Evolutionary conservation across 192 early-diverging fungal genomes (phyloP).

Genomic region (Spizellomyces sp.): DNA sequence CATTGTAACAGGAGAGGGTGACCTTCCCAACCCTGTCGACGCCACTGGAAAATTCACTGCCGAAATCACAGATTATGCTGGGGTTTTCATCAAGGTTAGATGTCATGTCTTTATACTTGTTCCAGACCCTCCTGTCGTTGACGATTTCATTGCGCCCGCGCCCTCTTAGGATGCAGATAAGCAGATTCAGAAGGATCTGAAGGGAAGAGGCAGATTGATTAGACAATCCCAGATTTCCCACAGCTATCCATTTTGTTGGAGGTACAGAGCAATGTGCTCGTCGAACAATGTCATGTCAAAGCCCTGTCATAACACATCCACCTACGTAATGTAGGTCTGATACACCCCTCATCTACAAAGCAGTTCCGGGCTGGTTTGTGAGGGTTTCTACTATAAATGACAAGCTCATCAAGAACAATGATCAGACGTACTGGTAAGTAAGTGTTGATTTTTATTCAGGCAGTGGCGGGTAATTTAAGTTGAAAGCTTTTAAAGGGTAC

Average conservation of each 20-base stretch:
- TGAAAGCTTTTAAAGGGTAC: constrained; percentile 59
- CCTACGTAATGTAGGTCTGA: constrained; percentile 58
- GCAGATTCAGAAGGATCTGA: constrained; percentile 89
- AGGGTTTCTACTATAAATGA: constrained; percentile 84
- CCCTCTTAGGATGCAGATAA: constrained; percentile 84
- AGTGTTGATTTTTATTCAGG: constrained; percentile 12
- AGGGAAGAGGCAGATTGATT: constrained; percentile 79
- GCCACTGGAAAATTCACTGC: constrained; percentile 80
- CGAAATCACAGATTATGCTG: constrained; percentile 77
- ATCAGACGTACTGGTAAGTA: constrained; percentile 75
- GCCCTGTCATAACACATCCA: neutral
- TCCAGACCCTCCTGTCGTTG: neutral
- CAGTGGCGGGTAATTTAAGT: constrained; percentile 2
- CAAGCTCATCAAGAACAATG: constrained; percentile 84
- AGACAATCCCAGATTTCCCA: constrained; percentile 89
- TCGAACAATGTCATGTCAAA: neutral
- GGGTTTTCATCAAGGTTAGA: constrained; percentile 75
- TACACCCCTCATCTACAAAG: constrained; percentile 95
- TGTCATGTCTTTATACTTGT: constrained; percentile 13
- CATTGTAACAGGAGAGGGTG: constrained; percentile 81
- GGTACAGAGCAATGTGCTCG: constrained; percentile 26
- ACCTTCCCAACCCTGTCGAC: constrained; percentile 88
- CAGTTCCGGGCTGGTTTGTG: constrained; percentile 97
- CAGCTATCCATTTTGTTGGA: constrained; percentile 97
- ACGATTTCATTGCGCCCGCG: constrained; percentile 12